These are phyloP conservation scores for Ceratocystis cubensis DNA, from an alignment of 2,329 filamentous ascomycete species.

Conservation along the genomic window DNA sequence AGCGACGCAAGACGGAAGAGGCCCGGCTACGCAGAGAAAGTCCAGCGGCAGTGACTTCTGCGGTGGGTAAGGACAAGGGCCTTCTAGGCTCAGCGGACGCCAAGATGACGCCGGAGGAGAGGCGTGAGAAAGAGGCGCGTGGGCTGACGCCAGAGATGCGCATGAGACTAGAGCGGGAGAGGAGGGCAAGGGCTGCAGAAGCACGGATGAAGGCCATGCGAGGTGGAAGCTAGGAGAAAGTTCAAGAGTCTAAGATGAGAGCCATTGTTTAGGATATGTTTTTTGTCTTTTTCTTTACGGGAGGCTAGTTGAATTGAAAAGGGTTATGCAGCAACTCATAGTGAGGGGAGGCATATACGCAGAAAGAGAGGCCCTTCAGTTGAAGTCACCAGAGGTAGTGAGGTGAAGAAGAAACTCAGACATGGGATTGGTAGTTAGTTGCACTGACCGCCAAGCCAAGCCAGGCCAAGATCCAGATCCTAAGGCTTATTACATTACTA, in stretches of 20 bases:
- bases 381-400: too few species aligned
- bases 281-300: too few species aligned
- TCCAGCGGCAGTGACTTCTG: slow-evolving; percentile 37
- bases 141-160: slow-evolving; percentile 82
- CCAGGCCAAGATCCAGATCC: too few species aligned
- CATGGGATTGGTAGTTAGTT: too few species aligned
- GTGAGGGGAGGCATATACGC: too few species aligned
- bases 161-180: slow-evolving; percentile 71
- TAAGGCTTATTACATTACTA: background rate
- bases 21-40: slow-evolving; percentile 58
- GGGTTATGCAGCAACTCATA: too few species aligned
- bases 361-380: too few species aligned
- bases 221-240: slow-evolving; percentile 24
- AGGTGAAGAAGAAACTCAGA: too few species aligned
- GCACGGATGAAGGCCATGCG: slow-evolving; percentile 64
- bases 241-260: background rate
- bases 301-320: too few species aligned
- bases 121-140: slow-evolving; percentile 67
- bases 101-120: slow-evolving; percentile 66
- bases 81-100: slow-evolving; percentile 45
- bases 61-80: slow-evolving; percentile 38
- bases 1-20: slow-evolving; percentile 60
- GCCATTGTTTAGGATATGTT: background rate
- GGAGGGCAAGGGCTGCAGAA: slow-evolving; percentile 82
- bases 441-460: too few species aligned